Conservation (phyloP, 2,329 filamentous ascomycete species). For the Cercospora janseana region DNA sequence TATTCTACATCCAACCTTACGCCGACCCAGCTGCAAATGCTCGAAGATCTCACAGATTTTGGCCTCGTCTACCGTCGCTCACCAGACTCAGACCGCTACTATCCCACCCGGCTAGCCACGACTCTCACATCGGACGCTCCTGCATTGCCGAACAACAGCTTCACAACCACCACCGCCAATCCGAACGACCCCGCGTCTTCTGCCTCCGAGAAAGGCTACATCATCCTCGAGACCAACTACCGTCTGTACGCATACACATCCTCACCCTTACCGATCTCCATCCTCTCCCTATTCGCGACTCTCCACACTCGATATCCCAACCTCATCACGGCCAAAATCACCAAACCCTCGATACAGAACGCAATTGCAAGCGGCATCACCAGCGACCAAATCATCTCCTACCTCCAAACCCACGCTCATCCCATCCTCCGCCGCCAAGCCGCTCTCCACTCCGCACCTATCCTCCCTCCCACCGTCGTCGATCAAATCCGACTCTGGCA, state of each 20-base stretch:
- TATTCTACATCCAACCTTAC: slow-evolving; percentile 86
- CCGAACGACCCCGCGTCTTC: slow-evolving; percentile 34
- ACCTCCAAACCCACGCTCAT: slow-evolving; percentile 88
- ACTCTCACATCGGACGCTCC: slow-evolving; percentile 80
- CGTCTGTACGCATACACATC: slow-evolving; percentile 95
- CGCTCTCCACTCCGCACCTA: slow-evolving; percentile 52
- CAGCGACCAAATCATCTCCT: slow-evolving; percentile 89
- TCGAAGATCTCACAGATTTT: slow-evolving; percentile 87
- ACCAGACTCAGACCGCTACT: slow-evolving; percentile 57
- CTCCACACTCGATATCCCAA: slow-evolving; percentile 90
- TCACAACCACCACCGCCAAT: slow-evolving; percentile 57
- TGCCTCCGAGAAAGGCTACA: slow-evolving; percentile 66
- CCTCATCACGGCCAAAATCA: slow-evolving; percentile 88
- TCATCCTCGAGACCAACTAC: slow-evolving; percentile 98
- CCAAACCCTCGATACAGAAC: slow-evolving; percentile 79
- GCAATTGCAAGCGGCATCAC: slow-evolving; percentile 92
- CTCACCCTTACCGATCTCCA: slow-evolving; percentile 89
- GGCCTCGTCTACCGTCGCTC: slow-evolving; percentile 75
- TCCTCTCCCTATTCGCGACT: slow-evolving; percentile 83
- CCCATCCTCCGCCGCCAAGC: slow-evolving; percentile 77
- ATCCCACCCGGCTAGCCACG: slow-evolving; percentile 89
- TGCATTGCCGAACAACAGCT: slow-evolving; percentile 67
- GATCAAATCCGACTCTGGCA: slow-evolving; percentile 98
- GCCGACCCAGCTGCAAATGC: slow-evolving; percentile 77
- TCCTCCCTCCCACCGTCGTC: slow-evolving; percentile 90